Conservation (phyloP, 176 grass and related monocot species). For the Cenchrus fungigraminus region DNA sequence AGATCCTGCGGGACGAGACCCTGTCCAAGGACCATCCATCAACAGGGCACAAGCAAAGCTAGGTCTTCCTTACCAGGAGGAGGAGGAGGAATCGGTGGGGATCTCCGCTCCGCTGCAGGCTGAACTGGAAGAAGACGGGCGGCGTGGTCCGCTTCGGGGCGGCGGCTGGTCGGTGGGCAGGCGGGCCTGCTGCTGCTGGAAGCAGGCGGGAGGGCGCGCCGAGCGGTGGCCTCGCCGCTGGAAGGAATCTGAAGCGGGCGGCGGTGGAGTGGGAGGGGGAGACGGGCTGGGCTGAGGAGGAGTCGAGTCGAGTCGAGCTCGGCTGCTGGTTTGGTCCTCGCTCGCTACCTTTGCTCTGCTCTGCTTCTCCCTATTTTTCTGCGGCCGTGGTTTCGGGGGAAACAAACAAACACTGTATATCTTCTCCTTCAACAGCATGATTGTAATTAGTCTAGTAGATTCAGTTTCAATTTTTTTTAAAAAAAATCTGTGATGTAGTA, state of each 20-base stretch:
- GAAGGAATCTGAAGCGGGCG: not conserved
- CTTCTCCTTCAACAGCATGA: no score
- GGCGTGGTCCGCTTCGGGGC: not conserved
- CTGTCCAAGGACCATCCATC: not conserved
- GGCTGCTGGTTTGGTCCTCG: not conserved
- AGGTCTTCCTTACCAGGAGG: not conserved
- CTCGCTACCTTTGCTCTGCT: no score
- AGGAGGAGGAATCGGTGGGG: not conserved
- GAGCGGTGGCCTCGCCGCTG: not conserved
- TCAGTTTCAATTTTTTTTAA: no score
- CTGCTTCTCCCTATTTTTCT: no score
- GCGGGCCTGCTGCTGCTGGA: not conserved
- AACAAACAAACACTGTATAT: no score
- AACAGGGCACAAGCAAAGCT: not conserved
- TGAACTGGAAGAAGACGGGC: not conserved
- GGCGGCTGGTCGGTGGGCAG: not conserved
- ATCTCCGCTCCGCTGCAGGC: not conserved
- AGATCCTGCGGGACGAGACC: conserved; percentile 4
- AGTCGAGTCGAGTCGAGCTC: not conserved
- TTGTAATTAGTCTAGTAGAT: no score
- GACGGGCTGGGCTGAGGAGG: not conserved
- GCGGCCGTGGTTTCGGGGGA: no score
- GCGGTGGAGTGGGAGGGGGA: not conserved
- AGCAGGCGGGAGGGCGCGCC: not conserved
- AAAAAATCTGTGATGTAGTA: no score